Evolutionary conservation across 2,329 filamentous ascomycete genomes (phyloP).

Genomic region (Fusarium torulosum): DNA sequence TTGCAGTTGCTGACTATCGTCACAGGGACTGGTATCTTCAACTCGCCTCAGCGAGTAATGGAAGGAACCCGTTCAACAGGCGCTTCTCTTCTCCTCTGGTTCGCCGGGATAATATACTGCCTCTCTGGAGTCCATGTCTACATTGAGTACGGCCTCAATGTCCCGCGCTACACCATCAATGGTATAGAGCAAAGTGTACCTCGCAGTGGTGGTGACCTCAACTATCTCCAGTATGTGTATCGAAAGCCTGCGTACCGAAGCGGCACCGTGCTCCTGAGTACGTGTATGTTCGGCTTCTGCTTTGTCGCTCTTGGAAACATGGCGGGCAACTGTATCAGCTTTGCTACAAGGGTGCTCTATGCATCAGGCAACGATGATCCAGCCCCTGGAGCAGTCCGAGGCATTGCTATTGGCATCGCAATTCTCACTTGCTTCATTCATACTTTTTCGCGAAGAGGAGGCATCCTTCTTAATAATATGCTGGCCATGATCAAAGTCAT

Average conservation of each 20-base stretch:
- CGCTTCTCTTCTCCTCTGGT: conserved; percentile 57
- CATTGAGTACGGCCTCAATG: conserved; percentile 61
- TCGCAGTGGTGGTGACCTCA: conserved; percentile 61
- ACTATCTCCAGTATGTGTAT: conserved; percentile 63
- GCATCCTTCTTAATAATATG: conserved; percentile 64
- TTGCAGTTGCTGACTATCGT: conserved; percentile 27
- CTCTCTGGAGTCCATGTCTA: conserved; percentile 54
- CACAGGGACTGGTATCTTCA: conserved; percentile 55
- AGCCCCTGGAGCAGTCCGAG: conserved; percentile 55
- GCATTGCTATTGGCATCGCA: conserved; percentile 61
- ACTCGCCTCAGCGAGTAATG: conserved; percentile 52
- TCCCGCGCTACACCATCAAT: conserved; percentile 57
- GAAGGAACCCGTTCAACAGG: conserved; percentile 51
- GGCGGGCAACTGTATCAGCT: conserved; percentile 62
- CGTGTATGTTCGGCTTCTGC: conserved; percentile 59
- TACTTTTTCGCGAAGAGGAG: conserved; percentile 61
- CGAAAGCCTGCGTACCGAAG: conserved; percentile 53
- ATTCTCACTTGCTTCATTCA: conserved; percentile 63
- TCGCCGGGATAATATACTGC: conserved; percentile 56
- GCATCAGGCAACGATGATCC: conserved; percentile 50
- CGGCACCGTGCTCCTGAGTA: conserved; percentile 55
- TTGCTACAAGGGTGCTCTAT: conserved; percentile 57
- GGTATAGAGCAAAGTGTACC: conserved; percentile 58
- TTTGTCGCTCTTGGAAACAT: conserved; percentile 63
- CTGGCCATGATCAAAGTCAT: conserved; percentile 63